A percentile compares a stretch with the other conserved stretches of the same genome.
These are phyloP conservation scores for Phytophthora melonis DNA, from an alignment of 352 stramenopile species.

Conservation along the genomic window DNA sequence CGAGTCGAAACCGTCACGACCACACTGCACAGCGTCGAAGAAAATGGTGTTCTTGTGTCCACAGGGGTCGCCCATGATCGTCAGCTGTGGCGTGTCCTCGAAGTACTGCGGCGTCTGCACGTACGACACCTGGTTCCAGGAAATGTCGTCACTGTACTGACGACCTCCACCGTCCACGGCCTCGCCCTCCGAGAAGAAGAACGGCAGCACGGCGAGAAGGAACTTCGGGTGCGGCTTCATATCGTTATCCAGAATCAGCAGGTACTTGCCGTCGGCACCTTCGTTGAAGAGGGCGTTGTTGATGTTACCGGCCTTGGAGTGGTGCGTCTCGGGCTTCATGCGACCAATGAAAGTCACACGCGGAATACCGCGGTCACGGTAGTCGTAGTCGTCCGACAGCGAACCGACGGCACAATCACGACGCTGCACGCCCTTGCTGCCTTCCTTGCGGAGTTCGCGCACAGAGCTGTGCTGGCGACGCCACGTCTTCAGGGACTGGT, in stretches of 20 bases:
- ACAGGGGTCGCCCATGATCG: constrained; percentile 89
- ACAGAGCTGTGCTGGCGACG: constrained; percentile 89
- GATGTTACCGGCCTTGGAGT: constrained; percentile 94
- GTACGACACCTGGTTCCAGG: constrained; percentile 91
- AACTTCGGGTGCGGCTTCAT: constrained; percentile 94
- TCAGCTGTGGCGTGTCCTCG: constrained; percentile 84
- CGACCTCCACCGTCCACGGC: constrained; percentile 83
- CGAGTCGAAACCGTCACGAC: constrained; percentile 89
- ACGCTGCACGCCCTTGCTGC: constrained; percentile 81
- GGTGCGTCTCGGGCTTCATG: constrained; percentile 90
- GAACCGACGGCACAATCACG: constrained; percentile 89
- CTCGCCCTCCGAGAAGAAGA: constrained; percentile 92
- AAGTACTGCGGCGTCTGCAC: constrained; percentile 93
- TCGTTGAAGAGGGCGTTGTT: constrained; percentile 93
- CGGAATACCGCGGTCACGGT: constrained; percentile 88
- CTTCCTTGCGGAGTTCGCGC: constrained; percentile 84
- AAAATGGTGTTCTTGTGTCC: constrained; percentile 93
- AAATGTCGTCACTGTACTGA: constrained; percentile 91
- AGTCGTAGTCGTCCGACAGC: constrained; percentile 91
- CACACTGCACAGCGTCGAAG: constrained; percentile 90
- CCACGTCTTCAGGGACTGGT: constrained; percentile 84
- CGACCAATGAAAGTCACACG: constrained; percentile 89
- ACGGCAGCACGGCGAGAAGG: constrained; percentile 83
- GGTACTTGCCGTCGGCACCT: constrained; percentile 88
- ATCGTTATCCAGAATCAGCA: constrained; percentile 93